Base-by-base conservation (phyloP, 2,329 filamentous ascomycete genomes). In the Akanthomyces lecanii region DNA sequence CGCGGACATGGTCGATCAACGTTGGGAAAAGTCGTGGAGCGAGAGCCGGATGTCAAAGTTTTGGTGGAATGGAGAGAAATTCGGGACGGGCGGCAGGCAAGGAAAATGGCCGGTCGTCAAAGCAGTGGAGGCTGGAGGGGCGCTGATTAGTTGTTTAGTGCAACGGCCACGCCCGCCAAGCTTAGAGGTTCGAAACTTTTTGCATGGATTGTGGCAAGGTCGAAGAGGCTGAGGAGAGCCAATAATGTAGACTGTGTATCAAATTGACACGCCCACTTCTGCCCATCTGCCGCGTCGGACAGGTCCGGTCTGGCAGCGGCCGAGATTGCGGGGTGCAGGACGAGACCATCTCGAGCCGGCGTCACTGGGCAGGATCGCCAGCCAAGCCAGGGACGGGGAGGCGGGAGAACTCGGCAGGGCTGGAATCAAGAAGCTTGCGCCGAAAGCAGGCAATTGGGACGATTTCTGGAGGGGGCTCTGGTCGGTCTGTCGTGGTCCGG, bases 321-420 rank as follows among this genome's bases (percentile, higher is more conserved):
- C 28, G 48, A 51, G 28, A 51, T 51, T 51, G 48, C 48, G 48
- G 48, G 48, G 48, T 51, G 48, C 48, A 51, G 48, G 48, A 33
- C 28, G 30, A 30, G 48, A 51, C 48, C 5, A 45, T 21, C 18
- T 25, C 47, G 33, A 25, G 47, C 44, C 21, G 18, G 30, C 50
- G 28, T 36, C 30, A 14, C 7, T 11, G 16, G 25, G 4, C 12
- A 38, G 5, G 36, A 54, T 54, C 51, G 36, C 16, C 25, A 25
- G 11, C 21, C 48, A 33, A 36, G 33, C 28, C 28, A 30, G 51
- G 21, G 33, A 11, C 21, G 12, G 21, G 33, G 4, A 38, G 16
- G 36, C 21, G 36, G 51, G 21, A 21, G 12, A 54, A 54, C 21
- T 54, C 5, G 33, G 23, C 33, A 38, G 51, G 33, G 51, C 18